phyloP scores from a whole-genome alignment of 345 rosid species.

The Eucalyptus pauciflora region DNA sequence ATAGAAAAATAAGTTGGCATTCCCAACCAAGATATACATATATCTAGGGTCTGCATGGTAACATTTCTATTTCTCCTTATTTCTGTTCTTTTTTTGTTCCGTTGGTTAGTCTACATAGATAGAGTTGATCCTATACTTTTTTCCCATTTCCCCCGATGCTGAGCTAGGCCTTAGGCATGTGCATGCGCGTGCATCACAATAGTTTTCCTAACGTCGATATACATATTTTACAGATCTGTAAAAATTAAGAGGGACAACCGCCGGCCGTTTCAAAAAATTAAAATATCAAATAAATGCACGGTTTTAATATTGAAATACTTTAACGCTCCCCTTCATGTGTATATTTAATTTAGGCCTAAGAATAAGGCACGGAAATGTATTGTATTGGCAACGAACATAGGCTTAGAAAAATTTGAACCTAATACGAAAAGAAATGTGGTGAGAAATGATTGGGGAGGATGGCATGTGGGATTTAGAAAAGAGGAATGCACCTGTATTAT shows the following conservation, averaged over 20 bases:
- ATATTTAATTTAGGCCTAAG: neutral
- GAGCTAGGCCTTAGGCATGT: neutral
- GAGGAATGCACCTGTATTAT: neutral
- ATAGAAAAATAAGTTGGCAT: too few species aligned
- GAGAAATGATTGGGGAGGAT: neutral
- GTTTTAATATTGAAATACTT: neutral
- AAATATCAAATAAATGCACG: fast-evolving
- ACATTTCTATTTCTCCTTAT: too few species aligned
- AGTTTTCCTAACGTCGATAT: neutral
- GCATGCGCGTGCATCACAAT: fast-evolving
- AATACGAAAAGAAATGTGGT: too few species aligned
- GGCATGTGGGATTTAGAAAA: too few species aligned
- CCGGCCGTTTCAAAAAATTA: fast-evolving
- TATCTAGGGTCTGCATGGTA: too few species aligned
- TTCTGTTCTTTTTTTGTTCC: too few species aligned
- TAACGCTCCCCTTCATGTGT: neutral
- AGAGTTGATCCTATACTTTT: neutral
- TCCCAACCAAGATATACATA: too few species aligned
- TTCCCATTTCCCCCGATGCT: too few species aligned
- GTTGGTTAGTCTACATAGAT: neutral
- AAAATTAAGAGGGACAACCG: fast-evolving
- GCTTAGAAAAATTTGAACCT: neutral
- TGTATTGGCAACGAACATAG: neutral
- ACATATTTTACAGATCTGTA: neutral
- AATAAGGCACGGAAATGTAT: too few species aligned